Conservation (phyloP, 768 basidiomycete genomes). For the Termitomyces sp. region DNA sequence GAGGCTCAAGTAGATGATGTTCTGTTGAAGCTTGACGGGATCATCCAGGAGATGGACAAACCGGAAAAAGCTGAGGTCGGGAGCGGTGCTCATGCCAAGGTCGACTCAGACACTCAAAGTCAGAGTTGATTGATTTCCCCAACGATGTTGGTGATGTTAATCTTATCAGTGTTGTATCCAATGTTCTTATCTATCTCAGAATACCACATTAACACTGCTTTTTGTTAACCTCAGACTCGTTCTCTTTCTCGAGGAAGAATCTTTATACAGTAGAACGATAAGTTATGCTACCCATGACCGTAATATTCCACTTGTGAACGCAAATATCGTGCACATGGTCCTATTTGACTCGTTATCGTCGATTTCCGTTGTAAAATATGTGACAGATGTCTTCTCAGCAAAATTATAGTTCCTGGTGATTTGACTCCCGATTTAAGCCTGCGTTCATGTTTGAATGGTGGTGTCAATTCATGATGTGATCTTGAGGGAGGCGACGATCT, state of each 20-base stretch:
- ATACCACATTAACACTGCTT: conserved; percentile 42
- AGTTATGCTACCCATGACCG: background rate
- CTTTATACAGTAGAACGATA: too few relatives aligned
- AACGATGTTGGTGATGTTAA: conserved; percentile 2
- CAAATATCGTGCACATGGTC: background rate
- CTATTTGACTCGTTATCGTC: too few relatives aligned
- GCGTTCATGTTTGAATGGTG: too few relatives aligned
- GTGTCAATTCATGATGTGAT: too few relatives aligned
- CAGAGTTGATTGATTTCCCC: background rate
- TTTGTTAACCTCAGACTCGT: background rate
- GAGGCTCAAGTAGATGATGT: conserved; percentile 60
- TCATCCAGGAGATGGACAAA: conserved; percentile 41
- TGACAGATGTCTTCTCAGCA: background rate
- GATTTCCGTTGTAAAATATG: background rate
- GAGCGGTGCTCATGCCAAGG: background rate
- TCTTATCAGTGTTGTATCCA: background rate
- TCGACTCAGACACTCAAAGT: background rate
- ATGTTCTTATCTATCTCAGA: background rate
- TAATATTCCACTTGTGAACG: background rate
- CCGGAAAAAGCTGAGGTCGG: background rate
- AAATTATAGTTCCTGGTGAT: background rate
- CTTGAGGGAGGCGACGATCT: too few relatives aligned
- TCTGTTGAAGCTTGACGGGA: conserved; percentile 48
- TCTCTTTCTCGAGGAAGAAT: background rate
- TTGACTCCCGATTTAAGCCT: background rate